These are phyloP conservation scores for Tardiomyces depauwii DNA, from an alignment of 1,139 yeast species.

Conservation along the genomic window DNA sequence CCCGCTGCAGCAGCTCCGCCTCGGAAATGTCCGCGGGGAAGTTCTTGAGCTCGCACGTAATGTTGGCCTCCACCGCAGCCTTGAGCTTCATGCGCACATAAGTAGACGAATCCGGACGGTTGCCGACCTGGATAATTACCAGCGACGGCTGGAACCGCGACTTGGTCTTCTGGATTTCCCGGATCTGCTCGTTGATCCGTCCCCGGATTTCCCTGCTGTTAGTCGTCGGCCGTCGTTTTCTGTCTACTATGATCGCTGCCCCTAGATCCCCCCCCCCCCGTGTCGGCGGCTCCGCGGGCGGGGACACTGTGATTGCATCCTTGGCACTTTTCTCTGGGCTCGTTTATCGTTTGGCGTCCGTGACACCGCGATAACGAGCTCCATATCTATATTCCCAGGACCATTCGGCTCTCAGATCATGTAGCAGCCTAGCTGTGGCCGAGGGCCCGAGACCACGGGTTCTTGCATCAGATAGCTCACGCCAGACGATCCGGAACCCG, in stretches of 20 bases:
- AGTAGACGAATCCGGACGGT: conserved; percentile 83
- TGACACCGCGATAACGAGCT: no score
- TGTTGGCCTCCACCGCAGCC: conserved; percentile 78
- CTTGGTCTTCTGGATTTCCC: background rate
- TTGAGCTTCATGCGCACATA: conserved; percentile 90
- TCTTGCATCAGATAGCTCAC: no score
- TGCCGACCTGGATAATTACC: conserved; percentile 83
- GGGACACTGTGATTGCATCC: no score
- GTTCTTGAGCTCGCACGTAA: conserved; percentile 56
- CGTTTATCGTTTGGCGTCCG: no score
- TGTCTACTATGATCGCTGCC: no score
- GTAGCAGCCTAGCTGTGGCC: no score
- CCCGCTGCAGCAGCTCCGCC: conserved; percentile 40
- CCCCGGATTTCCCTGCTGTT: background rate
- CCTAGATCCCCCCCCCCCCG: no score
- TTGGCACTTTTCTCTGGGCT: no score
- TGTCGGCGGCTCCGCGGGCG: background rate
- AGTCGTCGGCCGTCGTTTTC: background rate
- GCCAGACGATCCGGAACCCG: no score
- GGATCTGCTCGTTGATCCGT: background rate
- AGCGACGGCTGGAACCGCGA: conserved; percentile 58
- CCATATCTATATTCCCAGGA: no score
- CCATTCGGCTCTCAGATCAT: no score
- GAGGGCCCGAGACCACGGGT: no score
- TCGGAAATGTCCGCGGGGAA: conserved; percentile 44